Conservation (phyloP, 345 rosid species). For the Ceriops decandra region DNA sequence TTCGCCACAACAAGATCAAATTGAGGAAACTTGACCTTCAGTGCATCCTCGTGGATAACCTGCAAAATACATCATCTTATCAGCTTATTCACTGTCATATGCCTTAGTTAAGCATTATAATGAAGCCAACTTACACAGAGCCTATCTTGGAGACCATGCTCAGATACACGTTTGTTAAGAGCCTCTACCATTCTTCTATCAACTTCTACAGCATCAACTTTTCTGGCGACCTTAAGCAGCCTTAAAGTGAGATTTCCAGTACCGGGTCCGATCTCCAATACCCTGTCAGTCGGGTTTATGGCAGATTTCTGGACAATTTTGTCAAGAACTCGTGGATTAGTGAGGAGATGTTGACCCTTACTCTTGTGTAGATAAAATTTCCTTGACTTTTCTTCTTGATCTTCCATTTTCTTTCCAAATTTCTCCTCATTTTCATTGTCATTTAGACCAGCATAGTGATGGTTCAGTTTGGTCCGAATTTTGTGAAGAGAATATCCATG, state of each 20-base stretch:
- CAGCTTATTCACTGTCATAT: neutral
- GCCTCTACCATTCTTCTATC: constrained; percentile 75
- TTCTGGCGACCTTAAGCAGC: constrained; percentile 55
- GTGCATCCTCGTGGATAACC: constrained; percentile 72
- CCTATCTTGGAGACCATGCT: constrained; percentile 35
- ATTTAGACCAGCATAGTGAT: neutral
- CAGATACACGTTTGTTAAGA: constrained; percentile 52
- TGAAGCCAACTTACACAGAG: constrained; percentile 47
- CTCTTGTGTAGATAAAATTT: constrained; percentile 53
- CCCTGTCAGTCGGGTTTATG: constrained; percentile 52
- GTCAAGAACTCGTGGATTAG: constrained; percentile 71
- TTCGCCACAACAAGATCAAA: constrained; percentile 83
- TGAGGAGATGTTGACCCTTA: constrained; percentile 93
- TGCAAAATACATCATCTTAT: constrained; percentile 20
- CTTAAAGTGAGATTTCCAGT: constrained; percentile 88
- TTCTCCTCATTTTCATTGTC: neutral
- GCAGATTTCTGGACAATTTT: constrained; percentile 56
- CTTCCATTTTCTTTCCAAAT: neutral
- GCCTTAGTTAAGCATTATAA: neutral
- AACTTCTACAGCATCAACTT: constrained; percentile 68
- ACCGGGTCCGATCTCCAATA: constrained; percentile 86
- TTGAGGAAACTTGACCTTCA: constrained; percentile 64
- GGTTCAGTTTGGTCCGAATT: constrained; percentile 25
- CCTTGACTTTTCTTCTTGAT: constrained; percentile 25
- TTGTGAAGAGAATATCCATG: constrained; percentile 19